phyloP scores from a whole-genome alignment of 345 rosid species.

The Moricandia moricandioides region DNA sequence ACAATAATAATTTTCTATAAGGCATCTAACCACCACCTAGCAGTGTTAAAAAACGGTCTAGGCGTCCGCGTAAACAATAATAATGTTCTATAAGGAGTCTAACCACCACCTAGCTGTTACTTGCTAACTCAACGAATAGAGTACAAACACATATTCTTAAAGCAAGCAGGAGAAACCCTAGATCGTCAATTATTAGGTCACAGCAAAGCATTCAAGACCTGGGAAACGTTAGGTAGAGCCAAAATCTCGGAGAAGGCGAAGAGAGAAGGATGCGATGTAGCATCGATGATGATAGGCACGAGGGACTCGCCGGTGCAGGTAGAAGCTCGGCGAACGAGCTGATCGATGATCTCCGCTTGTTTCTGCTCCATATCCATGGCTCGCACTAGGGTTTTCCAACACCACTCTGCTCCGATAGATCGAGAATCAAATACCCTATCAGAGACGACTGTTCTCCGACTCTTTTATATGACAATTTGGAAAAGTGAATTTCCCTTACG shows the following conservation, averaged over 20 bases:
- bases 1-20: no score
- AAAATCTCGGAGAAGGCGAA: conserved; percentile 97
- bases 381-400: not conserved
- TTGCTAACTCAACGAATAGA: no score
- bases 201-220: not conserved
- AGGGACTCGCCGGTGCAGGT: conserved; percentile 52
- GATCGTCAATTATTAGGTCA: not conserved
- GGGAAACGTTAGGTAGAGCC: conserved; percentile 46
- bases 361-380: conserved; percentile 86
- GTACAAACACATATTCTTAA: not conserved
- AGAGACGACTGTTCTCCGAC: not conserved
- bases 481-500: not conserved
- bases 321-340: conserved; percentile 61
- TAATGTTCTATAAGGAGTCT: no score
- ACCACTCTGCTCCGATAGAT: not conserved
- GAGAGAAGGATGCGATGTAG: conserved; percentile 83
- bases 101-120: no score
- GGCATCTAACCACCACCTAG: no score
- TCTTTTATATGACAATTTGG: not conserved
- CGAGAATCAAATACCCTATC: not conserved
- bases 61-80: no score
- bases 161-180: not conserved
- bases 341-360: conserved; percentile 72
- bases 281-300: conserved; percentile 56
- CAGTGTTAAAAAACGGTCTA: no score